Conservation (phyloP, 2,329 filamentous ascomycete species). For the Xylaria sp. region DNA sequence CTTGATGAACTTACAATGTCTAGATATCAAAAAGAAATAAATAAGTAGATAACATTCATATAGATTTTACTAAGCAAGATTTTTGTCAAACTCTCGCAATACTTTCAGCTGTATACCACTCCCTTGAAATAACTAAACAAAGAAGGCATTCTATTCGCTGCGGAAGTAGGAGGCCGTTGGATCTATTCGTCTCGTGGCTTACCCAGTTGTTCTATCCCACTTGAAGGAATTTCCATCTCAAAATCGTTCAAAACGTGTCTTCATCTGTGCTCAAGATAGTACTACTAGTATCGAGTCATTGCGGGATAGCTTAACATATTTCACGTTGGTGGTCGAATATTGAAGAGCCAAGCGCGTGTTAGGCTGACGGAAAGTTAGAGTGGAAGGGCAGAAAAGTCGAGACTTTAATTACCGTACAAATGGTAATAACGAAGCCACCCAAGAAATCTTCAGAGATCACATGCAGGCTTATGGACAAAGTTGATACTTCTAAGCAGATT, state of each 20-base stretch:
- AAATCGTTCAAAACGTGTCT: slow-evolving; percentile 1
- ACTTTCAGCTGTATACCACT: too few relatives aligned
- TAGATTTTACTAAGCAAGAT: too few relatives aligned
- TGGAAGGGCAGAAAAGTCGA: too few relatives aligned
- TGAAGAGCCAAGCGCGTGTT: not conserved
- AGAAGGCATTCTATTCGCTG: not conserved
- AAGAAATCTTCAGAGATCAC: not conserved
- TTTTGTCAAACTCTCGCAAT: too few relatives aligned
- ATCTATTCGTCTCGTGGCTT: not conserved
- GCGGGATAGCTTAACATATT: not conserved
- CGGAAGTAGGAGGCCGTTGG: not conserved
- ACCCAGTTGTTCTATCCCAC: not conserved
- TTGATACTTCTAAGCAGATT: not conserved
- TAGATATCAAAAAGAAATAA: too few relatives aligned
- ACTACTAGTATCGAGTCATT: too few relatives aligned
- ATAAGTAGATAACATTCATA: too few relatives aligned
- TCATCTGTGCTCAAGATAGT: not conserved
- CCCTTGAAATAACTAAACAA: too few relatives aligned
- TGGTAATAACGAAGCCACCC: not conserved
- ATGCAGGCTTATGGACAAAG: not conserved
- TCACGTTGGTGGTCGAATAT: not conserved
- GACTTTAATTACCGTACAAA: not conserved
- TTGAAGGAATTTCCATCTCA: not conserved
- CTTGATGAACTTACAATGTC: too few relatives aligned
- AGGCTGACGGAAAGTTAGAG: not conserved